Evolutionary conservation across 306 rosid species (phyloP).

Genomic region (Castanea mollissima): DNA sequence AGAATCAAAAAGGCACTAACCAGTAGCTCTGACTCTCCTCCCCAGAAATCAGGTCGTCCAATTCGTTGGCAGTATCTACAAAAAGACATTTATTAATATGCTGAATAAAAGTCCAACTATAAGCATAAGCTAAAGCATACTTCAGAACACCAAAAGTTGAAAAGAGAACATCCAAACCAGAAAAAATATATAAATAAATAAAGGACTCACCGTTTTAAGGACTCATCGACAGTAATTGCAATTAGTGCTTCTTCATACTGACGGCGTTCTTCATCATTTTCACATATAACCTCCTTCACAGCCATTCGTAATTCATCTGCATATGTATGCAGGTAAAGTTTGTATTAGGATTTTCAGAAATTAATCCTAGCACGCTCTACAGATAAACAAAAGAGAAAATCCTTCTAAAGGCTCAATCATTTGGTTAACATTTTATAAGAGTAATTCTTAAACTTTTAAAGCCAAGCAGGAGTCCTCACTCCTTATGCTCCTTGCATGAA

Average conservation of each 20-base stretch:
- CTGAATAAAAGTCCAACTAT: neutral
- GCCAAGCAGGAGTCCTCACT: neutral
- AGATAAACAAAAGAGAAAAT: neutral
- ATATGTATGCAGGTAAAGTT: slow-evolving; percentile 4
- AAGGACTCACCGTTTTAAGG: slow-evolving; percentile 63
- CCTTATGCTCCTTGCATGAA: neutral
- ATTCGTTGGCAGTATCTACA: slow-evolving; percentile 87
- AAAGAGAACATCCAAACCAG: slow-evolving; percentile 7
- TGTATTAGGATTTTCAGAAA: neutral
- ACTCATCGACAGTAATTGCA: slow-evolving; percentile 85
- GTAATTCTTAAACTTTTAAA: slow-evolving; percentile 6
- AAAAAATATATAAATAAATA: neutral
- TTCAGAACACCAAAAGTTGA: slow-evolving; percentile 16
- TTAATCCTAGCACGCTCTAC: neutral
- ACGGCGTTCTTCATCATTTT: slow-evolving; percentile 52
- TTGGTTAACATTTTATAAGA: neutral
- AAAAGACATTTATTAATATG: slow-evolving; percentile 18
- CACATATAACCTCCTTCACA: slow-evolving; percentile 83
- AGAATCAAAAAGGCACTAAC: slow-evolving; percentile 43
- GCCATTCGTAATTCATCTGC: slow-evolving; percentile 91
- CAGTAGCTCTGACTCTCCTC: slow-evolving; percentile 95
- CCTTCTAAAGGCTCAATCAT: neutral
- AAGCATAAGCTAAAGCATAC: neutral
- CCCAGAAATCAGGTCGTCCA: slow-evolving; percentile 84
- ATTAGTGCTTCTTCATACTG: slow-evolving; percentile 74